Base-by-base conservation (phyloP, 2,329 filamentous ascomycete genomes). In the Claviceps arundinis region DNA sequence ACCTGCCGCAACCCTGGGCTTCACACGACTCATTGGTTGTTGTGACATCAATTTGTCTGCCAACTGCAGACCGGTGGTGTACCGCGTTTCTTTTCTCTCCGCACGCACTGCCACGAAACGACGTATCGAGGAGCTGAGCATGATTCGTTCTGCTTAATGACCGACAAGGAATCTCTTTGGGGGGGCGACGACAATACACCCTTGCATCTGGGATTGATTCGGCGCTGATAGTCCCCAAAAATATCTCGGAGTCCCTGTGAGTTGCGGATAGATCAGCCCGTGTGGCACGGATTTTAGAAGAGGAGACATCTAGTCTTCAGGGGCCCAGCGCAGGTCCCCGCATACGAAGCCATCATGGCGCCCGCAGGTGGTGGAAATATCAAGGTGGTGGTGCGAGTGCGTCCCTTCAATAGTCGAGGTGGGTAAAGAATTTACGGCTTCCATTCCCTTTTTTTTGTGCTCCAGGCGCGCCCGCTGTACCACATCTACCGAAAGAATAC, bases 341-440 rank as follows among this genome's bases (percentile, higher is more conserved):
- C 59, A 56, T 58, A 57, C 58, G 54, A 55, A 54, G 45, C 59
- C 61, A 58, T 51, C 62, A 70, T 70, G 68, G 62, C 68, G 59
- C 68, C 74, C 56, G 73, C 79, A 61, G 87, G 87, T 64, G 89
- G 87, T 72, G 90, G 93, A 66, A 98, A 98, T 67, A 98, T 98
- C 70, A 98, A 98, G 84, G 93, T 98, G 74, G 93, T 98, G 76
- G 93, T 98, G 75, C 83, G 93, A 73, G 84, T 87, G 62, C 82
- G 93, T 67, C 93, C 93, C 49, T 98, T 98, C 74, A 98, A 98
- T 70, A 83, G 82, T 64, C 83, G 90, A 91, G 89, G 89, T 91
- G 76, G 54, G 75, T 60, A 38, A 19, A 24, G 16, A 43, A 16
- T 3, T 6, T 9, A 37, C 47, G 17, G 38, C 4, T 38, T 17